phyloP scores from a whole-genome alignment of 108 stramenopile genomes.

The Fragilaria crotonensis region DNA sequence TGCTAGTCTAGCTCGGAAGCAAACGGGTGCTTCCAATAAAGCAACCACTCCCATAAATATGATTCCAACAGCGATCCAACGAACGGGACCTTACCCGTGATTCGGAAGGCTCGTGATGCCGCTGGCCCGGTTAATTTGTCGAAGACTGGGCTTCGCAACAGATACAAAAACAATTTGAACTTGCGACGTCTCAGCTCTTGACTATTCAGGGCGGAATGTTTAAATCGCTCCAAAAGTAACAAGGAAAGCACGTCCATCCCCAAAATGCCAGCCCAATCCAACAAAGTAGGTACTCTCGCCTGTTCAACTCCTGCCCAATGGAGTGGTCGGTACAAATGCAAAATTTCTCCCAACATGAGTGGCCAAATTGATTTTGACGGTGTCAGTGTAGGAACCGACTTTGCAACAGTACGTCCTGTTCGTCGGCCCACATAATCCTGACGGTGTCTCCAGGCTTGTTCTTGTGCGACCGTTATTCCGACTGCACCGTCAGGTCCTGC shows the following conservation, averaged over 20 bases:
- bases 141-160: conserved; percentile 35
- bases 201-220: background rate
- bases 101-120: background rate
- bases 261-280: conserved; percentile 18
- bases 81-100: conserved; percentile 21
- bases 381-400: background rate
- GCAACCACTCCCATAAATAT: conserved; percentile 29
- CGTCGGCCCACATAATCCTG: conserved; percentile 28
- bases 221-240: conserved; percentile 8
- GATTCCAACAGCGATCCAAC: conserved; percentile 20
- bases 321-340: conserved; percentile 31
- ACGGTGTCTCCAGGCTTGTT: conserved; percentile 9
- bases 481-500: background rate
- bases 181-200: conserved; percentile 30
- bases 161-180: conserved; percentile 25
- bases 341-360: conserved; percentile 20
- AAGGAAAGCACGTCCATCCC: conserved; percentile 30
- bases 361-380: background rate
- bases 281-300: background rate
- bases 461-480: conserved; percentile 10
- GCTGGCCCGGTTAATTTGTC: conserved; percentile 12
- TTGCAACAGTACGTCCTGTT: conserved; percentile 15
- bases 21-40: conserved; percentile 36
- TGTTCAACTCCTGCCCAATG: conserved; percentile 24
- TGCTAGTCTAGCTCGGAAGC: conserved; percentile 37